Conservation (phyloP, 2,329 filamentous ascomycete genomes). For the Trichoderma sp. region DNA sequence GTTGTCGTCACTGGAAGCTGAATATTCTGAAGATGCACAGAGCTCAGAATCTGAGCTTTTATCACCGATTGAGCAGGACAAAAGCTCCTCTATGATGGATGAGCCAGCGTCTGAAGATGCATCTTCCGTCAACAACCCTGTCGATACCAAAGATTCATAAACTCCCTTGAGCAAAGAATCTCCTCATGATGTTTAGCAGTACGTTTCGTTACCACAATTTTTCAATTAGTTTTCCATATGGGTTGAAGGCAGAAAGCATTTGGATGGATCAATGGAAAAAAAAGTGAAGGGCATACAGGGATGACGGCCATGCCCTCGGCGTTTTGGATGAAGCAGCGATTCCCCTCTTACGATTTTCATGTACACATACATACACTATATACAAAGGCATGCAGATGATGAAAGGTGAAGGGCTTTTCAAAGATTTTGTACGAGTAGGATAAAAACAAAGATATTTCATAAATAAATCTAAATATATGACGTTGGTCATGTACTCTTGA, state of each 20-base stretch:
- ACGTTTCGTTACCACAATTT: neutral
- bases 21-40: neutral
- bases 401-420: neutral
- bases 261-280: neutral
- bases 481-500: neutral
- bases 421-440: neutral
- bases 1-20: neutral
- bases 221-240: neutral
- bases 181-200: neutral
- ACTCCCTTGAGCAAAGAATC: neutral
- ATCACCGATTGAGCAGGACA: neutral
- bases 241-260: neutral
- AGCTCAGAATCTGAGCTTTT: neutral
- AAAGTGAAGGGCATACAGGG: neutral
- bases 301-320: neutral
- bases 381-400: neutral
- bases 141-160: neutral
- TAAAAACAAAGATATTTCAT: neutral
- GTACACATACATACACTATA: neutral
- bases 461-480: neutral
- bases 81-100: neutral
- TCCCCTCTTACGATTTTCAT: slow-evolving; percentile 9
- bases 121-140: neutral
- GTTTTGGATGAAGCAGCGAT: slow-evolving; percentile 16
- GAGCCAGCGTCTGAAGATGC: neutral